Percentiles rank a stretch among this genome's conserved stretches.
phyloP scores from a whole-genome alignment of 2,329 filamentous ascomycete genomes.

The Emergomyces africanus region DNA sequence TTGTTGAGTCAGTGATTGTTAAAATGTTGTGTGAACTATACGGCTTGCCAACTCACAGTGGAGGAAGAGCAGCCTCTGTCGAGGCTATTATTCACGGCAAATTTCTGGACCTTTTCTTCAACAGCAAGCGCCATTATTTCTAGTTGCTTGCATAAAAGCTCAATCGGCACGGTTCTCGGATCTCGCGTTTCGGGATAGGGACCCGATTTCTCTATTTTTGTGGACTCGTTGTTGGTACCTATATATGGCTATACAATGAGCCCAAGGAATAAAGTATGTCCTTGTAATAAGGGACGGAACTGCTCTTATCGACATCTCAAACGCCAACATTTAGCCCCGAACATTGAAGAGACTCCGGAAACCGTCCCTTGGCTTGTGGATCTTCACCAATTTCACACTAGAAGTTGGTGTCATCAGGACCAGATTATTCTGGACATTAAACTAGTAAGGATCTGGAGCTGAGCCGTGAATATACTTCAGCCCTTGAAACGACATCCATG shows the following conservation, averaged over 20 bases:
- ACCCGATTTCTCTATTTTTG: not conserved
- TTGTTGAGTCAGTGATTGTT: not conserved
- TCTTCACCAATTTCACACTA: not conserved
- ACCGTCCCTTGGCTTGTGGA: not conserved
- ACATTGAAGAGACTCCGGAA: not conserved
- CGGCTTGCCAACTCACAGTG: conserved; percentile 9
- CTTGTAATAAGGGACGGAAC: not conserved
- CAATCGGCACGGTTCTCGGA: not conserved
- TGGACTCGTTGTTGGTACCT: not conserved
- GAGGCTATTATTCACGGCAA: conserved; percentile 12
- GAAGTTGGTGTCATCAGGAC: not conserved
- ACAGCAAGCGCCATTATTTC: conserved; percentile 3
- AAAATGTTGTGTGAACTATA: not conserved
- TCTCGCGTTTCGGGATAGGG: not conserved
- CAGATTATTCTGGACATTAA: not conserved
- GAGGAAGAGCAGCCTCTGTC: conserved; percentile 12
- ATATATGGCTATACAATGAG: not conserved
- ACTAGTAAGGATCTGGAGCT: not conserved
- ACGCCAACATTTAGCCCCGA: not conserved
- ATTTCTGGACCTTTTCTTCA: conserved; percentile 4
- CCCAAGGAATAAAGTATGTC: not conserved
- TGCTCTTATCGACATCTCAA: conserved; percentile 1
- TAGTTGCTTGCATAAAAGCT: conserved; percentile 3
- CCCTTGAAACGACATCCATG: conserved; percentile 3
- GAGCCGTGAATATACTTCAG: not conserved